Percentiles rank a stretch among this genome's conserved stretches.
Evolutionary conservation across 106 monocot genomes (phyloP).

Genomic region (Dendrobium chrysotoxum): DNA sequence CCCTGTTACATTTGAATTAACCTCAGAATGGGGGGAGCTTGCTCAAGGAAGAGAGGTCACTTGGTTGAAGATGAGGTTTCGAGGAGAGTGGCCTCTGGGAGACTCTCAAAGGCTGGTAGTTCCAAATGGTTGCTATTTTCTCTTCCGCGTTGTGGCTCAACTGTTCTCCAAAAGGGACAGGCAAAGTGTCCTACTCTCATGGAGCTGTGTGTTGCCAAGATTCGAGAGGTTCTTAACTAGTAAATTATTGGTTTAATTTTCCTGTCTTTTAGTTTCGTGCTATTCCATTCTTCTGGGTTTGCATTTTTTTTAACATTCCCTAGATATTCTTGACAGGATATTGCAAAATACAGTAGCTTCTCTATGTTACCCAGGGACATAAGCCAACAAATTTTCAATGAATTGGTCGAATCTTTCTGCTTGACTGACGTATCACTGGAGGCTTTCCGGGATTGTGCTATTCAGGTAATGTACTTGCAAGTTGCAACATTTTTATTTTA

Average conservation of each 20-base stretch:
- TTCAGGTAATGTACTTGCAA: conserved; percentile 52
- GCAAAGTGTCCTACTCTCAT: conserved; percentile 66
- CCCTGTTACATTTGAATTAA: neutral
- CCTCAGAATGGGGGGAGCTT: conserved; percentile 73
- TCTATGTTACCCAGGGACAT: conserved; percentile 90
- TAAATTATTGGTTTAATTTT: neutral
- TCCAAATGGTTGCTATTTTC: conserved; percentile 71
- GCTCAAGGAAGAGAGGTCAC: conserved; percentile 83
- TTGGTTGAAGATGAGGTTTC: conserved; percentile 36
- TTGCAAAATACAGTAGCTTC: conserved; percentile 66
- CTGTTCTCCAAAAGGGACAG: conserved; percentile 13
- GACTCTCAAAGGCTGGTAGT: conserved; percentile 68
- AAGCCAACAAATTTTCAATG: conserved; percentile 94
- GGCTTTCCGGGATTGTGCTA: conserved; percentile 83
- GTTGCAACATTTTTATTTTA: neutral
- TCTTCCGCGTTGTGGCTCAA: conserved; percentile 46
- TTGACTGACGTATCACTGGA: conserved; percentile 64
- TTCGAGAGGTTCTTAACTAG: conserved; percentile 52
- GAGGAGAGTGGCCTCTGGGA: conserved; percentile 22
- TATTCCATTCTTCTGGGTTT: neutral
- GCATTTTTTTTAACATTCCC: neutral
- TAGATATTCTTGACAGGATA: conserved; percentile 48
- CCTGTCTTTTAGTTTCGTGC: neutral
- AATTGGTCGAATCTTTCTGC: conserved; percentile 57
- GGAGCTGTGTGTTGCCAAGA: conserved; percentile 70